Conservation (phyloP, 192 early-diverging fungal genomes). For the Podila verticillata region DNA sequence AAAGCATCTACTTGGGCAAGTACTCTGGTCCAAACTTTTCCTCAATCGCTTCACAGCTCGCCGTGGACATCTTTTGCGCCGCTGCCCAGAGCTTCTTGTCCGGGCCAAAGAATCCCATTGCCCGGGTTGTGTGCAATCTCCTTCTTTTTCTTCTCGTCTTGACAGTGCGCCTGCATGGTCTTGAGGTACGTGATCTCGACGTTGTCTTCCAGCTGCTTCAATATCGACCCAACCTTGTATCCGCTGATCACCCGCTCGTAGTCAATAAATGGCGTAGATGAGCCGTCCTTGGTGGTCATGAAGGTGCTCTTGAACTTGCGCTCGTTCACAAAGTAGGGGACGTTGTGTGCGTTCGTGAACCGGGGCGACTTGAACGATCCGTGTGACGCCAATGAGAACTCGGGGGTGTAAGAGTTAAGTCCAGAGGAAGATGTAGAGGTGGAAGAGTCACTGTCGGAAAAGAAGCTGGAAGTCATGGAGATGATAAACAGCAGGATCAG, state of each 20-base stretch:
- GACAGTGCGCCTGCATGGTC: slow-evolving; percentile 71
- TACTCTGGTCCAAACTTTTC: slow-evolving; percentile 37
- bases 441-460: slow-evolving; percentile 48
- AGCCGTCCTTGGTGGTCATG: slow-evolving; percentile 56
- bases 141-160: slow-evolving; percentile 70
- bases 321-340: slow-evolving; percentile 86
- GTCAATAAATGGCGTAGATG: slow-evolving; percentile 13
- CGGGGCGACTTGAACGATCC: slow-evolving; percentile 60
- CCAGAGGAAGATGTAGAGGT: slow-evolving; percentile 2
- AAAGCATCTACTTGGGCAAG: too few species aligned
- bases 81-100: slow-evolving; percentile 71
- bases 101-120: slow-evolving; percentile 69
- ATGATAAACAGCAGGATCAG: slow-evolving; percentile 80
- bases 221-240: slow-evolving; percentile 29
- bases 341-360: slow-evolving; percentile 65
- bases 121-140: slow-evolving; percentile 62
- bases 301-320: slow-evolving; percentile 33
- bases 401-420: slow-evolving; percentile 54
- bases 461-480: slow-evolving; percentile 74
- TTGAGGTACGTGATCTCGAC: slow-evolving; percentile 78
- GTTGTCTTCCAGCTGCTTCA: slow-evolving; percentile 51
- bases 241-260: slow-evolving; percentile 9
- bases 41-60: slow-evolving; percentile 78
- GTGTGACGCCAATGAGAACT: slow-evolving; percentile 71
- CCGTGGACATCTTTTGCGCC: slow-evolving; percentile 70